phyloP scores from a whole-genome alignment of 345 rosid genomes.

The Gynandropsis gynandra region DNA sequence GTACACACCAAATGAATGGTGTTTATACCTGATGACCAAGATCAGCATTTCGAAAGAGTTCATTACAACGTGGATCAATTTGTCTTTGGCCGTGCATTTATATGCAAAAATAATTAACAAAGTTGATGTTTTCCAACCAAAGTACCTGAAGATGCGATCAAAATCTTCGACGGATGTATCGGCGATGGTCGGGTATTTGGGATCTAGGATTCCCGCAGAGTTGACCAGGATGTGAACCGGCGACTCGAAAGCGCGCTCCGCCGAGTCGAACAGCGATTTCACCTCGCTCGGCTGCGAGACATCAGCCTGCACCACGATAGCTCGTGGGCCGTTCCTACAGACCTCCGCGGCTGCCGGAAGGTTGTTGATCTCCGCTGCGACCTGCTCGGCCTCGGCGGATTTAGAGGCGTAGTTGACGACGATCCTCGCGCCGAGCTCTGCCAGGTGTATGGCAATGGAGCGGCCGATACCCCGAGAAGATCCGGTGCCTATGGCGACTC shows the following conservation, averaged over 20 bases:
- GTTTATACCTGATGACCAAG: not conserved
- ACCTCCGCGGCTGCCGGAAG: conserved; percentile 20
- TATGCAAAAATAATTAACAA: too few species aligned
- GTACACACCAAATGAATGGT: not conserved
- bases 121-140: too few species aligned
- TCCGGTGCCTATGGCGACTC: conserved; percentile 65
- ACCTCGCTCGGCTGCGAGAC: conserved; percentile 59
- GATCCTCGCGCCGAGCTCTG: conserved; percentile 55
- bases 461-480: conserved; percentile 67
- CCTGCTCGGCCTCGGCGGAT: conserved; percentile 42
- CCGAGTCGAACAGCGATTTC: conserved; percentile 43
- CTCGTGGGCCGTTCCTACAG: conserved; percentile 27
- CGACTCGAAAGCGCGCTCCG: conserved; percentile 46
- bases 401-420: conserved; percentile 45
- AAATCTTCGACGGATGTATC: conserved; percentile 50
- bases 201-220: conserved; percentile 48
- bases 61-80: too few species aligned
- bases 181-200: conserved; percentile 45
- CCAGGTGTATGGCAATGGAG: conserved; percentile 49
- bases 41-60: not conserved
- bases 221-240: conserved; percentile 47
- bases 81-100: too few species aligned
- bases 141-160: conserved; percentile 32
- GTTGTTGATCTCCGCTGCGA: conserved; percentile 40
- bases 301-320: conserved; percentile 41